Percentiles rank a stretch among this genome's conserved stretches.
Conservation (phyloP, 352 stramenopile genomes). For the Pythium insidiosum region DNA sequence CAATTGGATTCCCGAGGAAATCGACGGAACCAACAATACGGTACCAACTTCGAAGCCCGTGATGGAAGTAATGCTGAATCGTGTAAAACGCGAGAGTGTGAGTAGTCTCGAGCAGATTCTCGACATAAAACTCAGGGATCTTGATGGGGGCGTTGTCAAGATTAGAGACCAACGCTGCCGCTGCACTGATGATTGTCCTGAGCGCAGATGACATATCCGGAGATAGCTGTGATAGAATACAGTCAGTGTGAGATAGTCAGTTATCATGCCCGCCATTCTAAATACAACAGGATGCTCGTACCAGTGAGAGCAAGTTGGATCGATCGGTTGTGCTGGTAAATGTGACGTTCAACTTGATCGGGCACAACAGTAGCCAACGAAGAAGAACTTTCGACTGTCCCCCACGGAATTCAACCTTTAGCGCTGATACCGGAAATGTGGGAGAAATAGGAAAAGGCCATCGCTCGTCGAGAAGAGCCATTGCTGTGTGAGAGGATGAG, state of each 20-base stretch:
- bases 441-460: conserved; percentile 15
- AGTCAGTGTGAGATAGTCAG: too few relatives aligned
- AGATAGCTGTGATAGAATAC: conserved; percentile 43
- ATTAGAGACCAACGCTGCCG: conserved; percentile 75
- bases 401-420: conserved; percentile 22
- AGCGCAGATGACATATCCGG: conserved; percentile 74
- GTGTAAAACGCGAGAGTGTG: conserved; percentile 79
- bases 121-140: conserved; percentile 86
- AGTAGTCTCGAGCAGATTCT: conserved; percentile 83
- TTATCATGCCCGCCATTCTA: background rate
- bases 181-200: conserved; percentile 74
- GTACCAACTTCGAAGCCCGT: conserved; percentile 79
- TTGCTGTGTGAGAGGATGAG: too few relatives aligned
- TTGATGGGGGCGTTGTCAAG: conserved; percentile 83
- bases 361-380: conserved; percentile 72
- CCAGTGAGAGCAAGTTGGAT: conserved; percentile 70
- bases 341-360: conserved; percentile 84
- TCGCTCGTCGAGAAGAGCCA: conserved; percentile 12
- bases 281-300: too few relatives aligned
- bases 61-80: conserved; percentile 83
- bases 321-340: conserved; percentile 81
- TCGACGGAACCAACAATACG: conserved; percentile 87
- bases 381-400: conserved; percentile 69
- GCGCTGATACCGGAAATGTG: conserved; percentile 13
- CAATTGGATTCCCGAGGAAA: conserved; percentile 87